Conservation (phyloP, 2,329 filamentous ascomycete genomes). For the Macrophomina phaseolina region DNA sequence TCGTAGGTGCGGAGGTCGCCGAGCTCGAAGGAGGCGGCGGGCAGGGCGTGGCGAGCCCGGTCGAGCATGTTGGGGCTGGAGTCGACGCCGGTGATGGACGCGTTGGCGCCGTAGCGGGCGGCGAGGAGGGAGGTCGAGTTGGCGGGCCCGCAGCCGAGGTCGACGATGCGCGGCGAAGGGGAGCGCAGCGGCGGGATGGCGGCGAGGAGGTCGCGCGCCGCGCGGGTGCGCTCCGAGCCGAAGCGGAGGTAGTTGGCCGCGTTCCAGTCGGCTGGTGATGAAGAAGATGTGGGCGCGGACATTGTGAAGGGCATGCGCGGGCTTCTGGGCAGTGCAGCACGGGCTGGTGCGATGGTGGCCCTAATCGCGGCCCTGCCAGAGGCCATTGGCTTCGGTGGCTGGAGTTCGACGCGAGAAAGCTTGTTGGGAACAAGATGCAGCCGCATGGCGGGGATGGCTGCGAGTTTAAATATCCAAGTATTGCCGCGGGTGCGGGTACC, state of each 20-base stretch:
- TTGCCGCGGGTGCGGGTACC: not conserved
- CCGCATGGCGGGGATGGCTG: not conserved
- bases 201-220: slow-evolving; percentile 59
- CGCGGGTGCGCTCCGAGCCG: slow-evolving; percentile 57
- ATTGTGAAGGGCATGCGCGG: too few species aligned
- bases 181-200: slow-evolving; percentile 47
- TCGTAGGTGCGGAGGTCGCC: slow-evolving; percentile 37
- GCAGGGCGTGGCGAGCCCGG: slow-evolving; percentile 51
- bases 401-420: not conserved
- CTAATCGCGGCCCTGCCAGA: not conserved
- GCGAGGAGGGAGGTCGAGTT: slow-evolving; percentile 61
- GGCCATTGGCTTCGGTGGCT: too few species aligned
- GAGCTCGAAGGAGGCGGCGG: slow-evolving; percentile 33
- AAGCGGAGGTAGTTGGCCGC: slow-evolving; percentile 64
- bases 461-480: not conserved
- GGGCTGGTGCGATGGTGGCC: not conserved
- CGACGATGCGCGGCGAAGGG: slow-evolving; percentile 50
- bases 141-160: slow-evolving; percentile 66
- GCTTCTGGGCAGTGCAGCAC: too few species aligned
- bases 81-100: slow-evolving; percentile 59
- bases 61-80: slow-evolving; percentile 62
- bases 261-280: slow-evolving; percentile 55
- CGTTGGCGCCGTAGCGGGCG: slow-evolving; percentile 51
- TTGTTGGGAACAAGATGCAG: not conserved
- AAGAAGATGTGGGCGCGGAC: not conserved